A percentile compares a stretch with the other conserved stretches of the same genome.
phyloP scores from a whole-genome alignment of 2,329 filamentous ascomycete species.

The Phialophora chinensis region DNA sequence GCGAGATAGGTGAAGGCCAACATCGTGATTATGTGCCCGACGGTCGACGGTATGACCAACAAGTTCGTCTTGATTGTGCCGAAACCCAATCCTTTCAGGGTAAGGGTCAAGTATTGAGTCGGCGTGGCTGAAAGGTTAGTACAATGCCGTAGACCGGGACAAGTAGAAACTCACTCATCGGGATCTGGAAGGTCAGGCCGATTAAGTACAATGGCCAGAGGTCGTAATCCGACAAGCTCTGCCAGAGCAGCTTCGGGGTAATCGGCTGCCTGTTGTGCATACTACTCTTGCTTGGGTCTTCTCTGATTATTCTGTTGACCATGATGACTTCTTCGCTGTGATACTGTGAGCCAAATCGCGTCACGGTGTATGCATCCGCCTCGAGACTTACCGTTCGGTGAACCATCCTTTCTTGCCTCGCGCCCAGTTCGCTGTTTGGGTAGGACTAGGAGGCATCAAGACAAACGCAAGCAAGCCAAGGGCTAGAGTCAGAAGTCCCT shows the following conservation, averaged over 20 bases:
- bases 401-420: conserved; percentile 66
- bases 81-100: conserved; percentile 51
- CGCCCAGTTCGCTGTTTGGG: conserved; percentile 61
- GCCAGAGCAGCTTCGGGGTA: conserved; percentile 43
- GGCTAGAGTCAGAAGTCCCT: conserved; percentile 51
- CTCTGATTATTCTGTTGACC: conserved; percentile 62
- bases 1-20: conserved; percentile 54
- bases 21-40: conserved; percentile 63
- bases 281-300: conserved; percentile 48
- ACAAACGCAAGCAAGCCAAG: conserved; percentile 53
- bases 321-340: conserved; percentile 65
- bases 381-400: conserved; percentile 51
- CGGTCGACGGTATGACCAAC: conserved; percentile 64
- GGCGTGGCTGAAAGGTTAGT: conserved; percentile 49
- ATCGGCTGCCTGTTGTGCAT: conserved; percentile 49
- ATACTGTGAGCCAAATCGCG: conserved; percentile 1
- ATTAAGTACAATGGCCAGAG: conserved; percentile 48
- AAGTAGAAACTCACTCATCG: conserved; percentile 26
- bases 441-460: conserved; percentile 48
- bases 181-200: conserved; percentile 41
- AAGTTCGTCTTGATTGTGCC: conserved; percentile 55
- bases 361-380: not conserved
- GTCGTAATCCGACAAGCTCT: conserved; percentile 46
- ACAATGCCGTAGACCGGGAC: not conserved
- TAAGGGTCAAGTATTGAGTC: conserved; percentile 56